A percentile compares a stretch with the other conserved stretches of the same genome.
These are phyloP conservation scores for Plasmodium gonderi DNA, from an alignment of 169 alveolate genomes.

Conservation along the genomic window DNA sequence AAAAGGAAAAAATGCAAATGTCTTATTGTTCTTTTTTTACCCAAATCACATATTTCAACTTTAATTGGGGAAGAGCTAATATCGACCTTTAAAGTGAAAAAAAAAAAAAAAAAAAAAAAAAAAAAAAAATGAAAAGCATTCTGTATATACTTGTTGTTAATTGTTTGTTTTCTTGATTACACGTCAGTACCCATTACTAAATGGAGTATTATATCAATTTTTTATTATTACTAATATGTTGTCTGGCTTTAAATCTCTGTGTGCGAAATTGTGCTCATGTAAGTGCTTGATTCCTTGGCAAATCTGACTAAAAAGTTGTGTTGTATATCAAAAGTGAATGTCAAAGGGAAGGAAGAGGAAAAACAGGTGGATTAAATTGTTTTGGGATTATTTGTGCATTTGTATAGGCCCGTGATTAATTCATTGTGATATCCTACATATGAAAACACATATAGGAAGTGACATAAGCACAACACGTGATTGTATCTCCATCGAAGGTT, in stretches of 20 bases:
- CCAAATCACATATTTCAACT: conserved; percentile 83
- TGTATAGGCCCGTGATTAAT: too few relatives aligned
- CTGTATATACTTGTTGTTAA: not conserved
- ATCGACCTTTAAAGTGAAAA: conserved; percentile 73
- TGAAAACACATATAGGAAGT: too few relatives aligned
- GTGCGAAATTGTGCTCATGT: conserved; percentile 80
- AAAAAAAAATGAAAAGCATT: not conserved
- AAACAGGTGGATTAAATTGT: too few relatives aligned
- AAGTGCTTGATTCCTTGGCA: conserved; percentile 77
- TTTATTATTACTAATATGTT: conserved; percentile 76
- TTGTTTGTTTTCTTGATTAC: not conserved
- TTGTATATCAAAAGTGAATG: not conserved
- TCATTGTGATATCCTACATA: too few relatives aligned
- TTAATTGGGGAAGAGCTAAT: conserved; percentile 63
- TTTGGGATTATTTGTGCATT: too few relatives aligned
- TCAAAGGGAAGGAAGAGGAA: not conserved
- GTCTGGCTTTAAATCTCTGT: conserved; percentile 85
- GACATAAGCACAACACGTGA: too few relatives aligned
- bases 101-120: not conserved
- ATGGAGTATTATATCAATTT: too few relatives aligned
- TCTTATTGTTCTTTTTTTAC: conserved; percentile 10
- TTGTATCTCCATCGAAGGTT: not conserved
- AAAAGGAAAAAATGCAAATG: conserved; percentile 16
- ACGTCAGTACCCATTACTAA: not conserved
- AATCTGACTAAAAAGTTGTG: conserved; percentile 73